phyloP scores from a whole-genome alignment of 2,329 filamentous ascomycete genomes.

The Monosporascus cannonballus region DNA sequence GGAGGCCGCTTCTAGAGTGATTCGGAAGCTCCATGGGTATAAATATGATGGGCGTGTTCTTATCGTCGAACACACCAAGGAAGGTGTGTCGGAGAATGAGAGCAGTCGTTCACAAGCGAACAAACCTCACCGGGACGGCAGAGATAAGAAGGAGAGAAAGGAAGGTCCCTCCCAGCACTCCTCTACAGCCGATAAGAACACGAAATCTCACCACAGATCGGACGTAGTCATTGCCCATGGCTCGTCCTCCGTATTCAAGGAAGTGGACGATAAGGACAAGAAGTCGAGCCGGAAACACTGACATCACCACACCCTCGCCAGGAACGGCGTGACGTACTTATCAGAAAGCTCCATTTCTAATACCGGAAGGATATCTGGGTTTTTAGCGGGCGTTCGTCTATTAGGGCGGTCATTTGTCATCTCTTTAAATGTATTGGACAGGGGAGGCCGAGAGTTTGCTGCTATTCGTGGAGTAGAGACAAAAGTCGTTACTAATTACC shows the following conservation, averaged over 20 bases:
- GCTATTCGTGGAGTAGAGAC: background rate
- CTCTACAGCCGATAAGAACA: background rate
- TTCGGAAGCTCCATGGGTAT: slow-evolving; percentile 20
- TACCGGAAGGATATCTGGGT: background rate
- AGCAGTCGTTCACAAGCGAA: slow-evolving; percentile 3
- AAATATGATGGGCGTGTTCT: slow-evolving; percentile 19
- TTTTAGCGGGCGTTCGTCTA: background rate
- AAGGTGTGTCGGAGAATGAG: slow-evolving; percentile 21
- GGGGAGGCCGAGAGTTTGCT: background rate
- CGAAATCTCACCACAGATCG: background rate
- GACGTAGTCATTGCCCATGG: background rate
- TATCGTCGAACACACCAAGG: slow-evolving; percentile 20
- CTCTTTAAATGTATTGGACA: background rate
- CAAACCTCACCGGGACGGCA: background rate
- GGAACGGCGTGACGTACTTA: no score
- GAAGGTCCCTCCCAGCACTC: background rate
- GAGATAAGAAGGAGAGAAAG: background rate
- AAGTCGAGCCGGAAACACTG: background rate
- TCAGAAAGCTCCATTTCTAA: no score
- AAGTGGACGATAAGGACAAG: background rate
- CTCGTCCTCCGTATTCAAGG: background rate
- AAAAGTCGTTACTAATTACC: background rate
- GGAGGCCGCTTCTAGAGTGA: slow-evolving; percentile 17
- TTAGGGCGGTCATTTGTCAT: background rate
- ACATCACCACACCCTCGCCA: background rate